Evolutionary conservation across 306 rosid genomes (phyloP).

Genomic region (Cucumis melo): DNA sequence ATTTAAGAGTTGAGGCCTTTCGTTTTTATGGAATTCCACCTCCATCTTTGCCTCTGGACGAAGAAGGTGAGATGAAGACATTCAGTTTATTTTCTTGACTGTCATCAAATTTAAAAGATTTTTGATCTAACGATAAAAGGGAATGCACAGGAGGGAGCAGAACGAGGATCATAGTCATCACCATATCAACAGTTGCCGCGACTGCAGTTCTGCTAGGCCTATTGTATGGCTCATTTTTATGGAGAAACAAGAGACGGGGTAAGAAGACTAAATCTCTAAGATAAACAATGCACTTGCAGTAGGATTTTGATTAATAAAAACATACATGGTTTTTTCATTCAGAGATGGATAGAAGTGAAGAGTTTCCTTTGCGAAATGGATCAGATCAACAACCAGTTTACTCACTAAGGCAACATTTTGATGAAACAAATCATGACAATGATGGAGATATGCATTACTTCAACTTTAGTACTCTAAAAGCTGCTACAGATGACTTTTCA

Average conservation of each 20-base stretch:
- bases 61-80: conserved; percentile 1
- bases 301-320: not conserved
- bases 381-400: not conserved
- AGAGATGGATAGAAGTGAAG: not conserved
- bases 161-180: not conserved
- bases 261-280: not conserved
- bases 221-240: not conserved
- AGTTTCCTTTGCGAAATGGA: not conserved
- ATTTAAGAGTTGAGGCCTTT: conserved; percentile 21
- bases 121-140: not conserved
- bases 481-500: conserved; percentile 31
- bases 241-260: conserved; percentile 4
- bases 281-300: not conserved
- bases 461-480: conserved; percentile 17
- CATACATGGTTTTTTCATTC: not conserved
- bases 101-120: not conserved
- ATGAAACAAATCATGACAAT: not conserved
- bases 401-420: not conserved
- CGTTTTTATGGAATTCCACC: not conserved
- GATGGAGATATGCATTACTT: conserved; percentile 9
- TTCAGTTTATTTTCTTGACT: not conserved
- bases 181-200: conserved; percentile 5
- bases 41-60: not conserved
- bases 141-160: not conserved
- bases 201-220: conserved; percentile 8